Conservation (phyloP, 768 basidiomycete genomes). For the Tulasnella sp. region DNA sequence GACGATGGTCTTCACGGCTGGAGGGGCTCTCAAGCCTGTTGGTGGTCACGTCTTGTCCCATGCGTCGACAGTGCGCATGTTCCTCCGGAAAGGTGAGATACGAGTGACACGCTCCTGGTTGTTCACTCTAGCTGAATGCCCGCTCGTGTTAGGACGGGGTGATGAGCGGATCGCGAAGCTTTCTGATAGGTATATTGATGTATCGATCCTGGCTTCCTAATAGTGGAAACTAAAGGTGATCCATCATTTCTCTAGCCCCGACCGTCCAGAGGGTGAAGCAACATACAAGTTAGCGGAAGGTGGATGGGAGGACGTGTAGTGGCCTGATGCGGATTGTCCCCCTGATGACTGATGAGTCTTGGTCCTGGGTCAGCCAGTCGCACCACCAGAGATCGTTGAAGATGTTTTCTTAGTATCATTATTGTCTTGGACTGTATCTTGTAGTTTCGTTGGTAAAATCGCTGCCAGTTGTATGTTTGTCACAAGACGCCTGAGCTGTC, state of each 20-base stretch:
- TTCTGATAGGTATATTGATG: slow-evolving; percentile 53
- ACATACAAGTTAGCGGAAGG: slow-evolving; percentile 90
- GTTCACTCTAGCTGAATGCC: not conserved
- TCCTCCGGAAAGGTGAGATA: slow-evolving; percentile 73
- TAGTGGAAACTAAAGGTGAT: not conserved
- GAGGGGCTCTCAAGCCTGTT: slow-evolving; percentile 59
- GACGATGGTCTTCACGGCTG: slow-evolving; percentile 92
- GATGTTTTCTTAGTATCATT: not conserved
- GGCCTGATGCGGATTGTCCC: not conserved
- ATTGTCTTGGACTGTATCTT: slow-evolving; percentile 7
- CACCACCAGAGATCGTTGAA: not conserved
- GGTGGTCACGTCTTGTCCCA: slow-evolving; percentile 86
- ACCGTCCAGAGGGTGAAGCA: slow-evolving; percentile 84
- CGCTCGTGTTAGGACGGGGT: slow-evolving; percentile 58
- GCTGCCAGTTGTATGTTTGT: not conserved
- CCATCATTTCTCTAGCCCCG: slow-evolving; percentile 48
- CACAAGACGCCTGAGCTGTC: not conserved
- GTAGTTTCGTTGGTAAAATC: not conserved
- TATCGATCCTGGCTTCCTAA: not conserved
- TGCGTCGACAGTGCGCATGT: slow-evolving; percentile 83
- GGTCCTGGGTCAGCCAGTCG: not conserved
- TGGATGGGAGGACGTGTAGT: slow-evolving; percentile 80
- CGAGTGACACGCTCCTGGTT: not conserved
- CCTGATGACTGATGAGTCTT: not conserved
- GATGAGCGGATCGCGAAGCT: slow-evolving; percentile 89